A percentile compares a stretch with the other conserved stretches of the same genome.
Evolutionary conservation across 192 early-diverging fungal genomes (phyloP).

Genomic region (Dimargaris verticillata): DNA sequence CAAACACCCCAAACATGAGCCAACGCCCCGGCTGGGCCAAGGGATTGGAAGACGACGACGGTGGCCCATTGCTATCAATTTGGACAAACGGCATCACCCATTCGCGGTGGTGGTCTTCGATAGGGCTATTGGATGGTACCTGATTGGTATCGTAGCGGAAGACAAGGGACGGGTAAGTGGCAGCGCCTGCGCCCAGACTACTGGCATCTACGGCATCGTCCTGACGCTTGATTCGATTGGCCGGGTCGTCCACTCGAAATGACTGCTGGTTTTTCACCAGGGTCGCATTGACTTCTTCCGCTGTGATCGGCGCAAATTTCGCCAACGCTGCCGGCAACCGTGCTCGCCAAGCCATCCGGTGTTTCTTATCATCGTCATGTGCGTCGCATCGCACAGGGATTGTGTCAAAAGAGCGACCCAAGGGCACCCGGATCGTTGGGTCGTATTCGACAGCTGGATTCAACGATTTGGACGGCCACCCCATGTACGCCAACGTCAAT

Average conservation of each 20-base stretch:
- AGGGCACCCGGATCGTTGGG: background rate
- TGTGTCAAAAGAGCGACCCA: background rate
- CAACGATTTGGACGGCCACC: too few relatives aligned
- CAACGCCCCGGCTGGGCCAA: constrained; percentile 4
- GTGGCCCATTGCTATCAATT: background rate
- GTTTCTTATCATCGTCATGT: background rate
- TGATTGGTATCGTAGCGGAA: constrained; percentile 21
- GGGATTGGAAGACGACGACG: too few relatives aligned
- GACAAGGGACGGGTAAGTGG: background rate
- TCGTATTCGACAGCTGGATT: too few relatives aligned
- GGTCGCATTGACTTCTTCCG: background rate
- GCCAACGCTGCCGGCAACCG: background rate
- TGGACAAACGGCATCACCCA: constrained; percentile 9
- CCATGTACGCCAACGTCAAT: too few relatives aligned
- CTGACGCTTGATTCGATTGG: background rate
- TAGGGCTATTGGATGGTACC: constrained; percentile 25
- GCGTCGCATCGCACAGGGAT: background rate
- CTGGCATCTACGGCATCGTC: too few relatives aligned
- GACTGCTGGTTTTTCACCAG: background rate
- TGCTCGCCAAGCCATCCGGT: background rate
- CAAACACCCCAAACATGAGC: constrained; percentile 22
- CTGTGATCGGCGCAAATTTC: background rate
- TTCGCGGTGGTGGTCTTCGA: constrained; percentile 27
- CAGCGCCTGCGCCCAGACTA: too few relatives aligned
- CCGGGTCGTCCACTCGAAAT: background rate